Evolutionary conservation across 306 rosid species (phyloP), one percentile per base, ranked within the genome.

Genomic region (Dicorynia guianensis): DNA sequence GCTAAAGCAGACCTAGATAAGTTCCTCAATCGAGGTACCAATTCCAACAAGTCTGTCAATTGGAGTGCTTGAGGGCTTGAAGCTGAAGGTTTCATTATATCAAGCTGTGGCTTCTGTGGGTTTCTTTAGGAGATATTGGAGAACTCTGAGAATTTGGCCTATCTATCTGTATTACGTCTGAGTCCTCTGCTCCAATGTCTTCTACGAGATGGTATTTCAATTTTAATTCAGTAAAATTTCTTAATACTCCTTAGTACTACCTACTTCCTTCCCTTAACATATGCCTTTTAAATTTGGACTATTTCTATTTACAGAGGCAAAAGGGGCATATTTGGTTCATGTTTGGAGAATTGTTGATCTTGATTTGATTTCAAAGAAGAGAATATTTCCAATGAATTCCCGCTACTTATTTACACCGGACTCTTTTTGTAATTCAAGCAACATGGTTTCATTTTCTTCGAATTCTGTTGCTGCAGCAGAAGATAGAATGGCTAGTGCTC

Each of bases 401-500:
- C 75, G 89, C 68, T 75, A 81, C 84, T 65, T 74, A 35, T 75
- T 58, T 53, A 82, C 72, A 43, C 60, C 84, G 56, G 86, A 66
- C 13, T 25, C 84, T 18, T 59, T 79, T 82, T 82, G 82, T 54
- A 81, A 63, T 33, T 74, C 89, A 7, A 67, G 47, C 72, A 62
- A 61, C 59, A 69, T 80, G 43, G 72, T 80, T 87, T 58, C 55
- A 35, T 18, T 61, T 43, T 38, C 39, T 39, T 69, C 81, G 91
- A 85, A 64, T 53, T 57, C 76, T 25, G 60, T 46, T 44, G 43
- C 69, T 8, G 7, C n/a, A 57, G 84, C 72, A 70, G 82, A 79
- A 57, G 83, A 75, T n/a, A 78, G 43, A 35, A 60, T 53, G 61
- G 76, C 57, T 12, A 47, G 68, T 58, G 46, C n/a, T 6, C 79